Base-by-base conservation (phyloP, 2,329 filamentous ascomycete genomes). In the Fusarium verrucosum region DNA sequence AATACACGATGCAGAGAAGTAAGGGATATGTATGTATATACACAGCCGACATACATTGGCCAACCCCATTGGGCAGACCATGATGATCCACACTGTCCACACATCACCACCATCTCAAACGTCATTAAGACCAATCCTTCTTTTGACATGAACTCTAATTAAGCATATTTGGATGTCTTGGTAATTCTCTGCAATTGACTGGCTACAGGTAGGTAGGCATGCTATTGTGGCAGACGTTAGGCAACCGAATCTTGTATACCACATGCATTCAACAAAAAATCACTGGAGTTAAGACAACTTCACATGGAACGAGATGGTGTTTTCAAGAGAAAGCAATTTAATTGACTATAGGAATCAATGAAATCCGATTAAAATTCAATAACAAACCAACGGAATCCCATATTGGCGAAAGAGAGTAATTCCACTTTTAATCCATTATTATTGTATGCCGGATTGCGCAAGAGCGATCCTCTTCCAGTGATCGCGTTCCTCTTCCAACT, bases 401-500 rank as follows among this genome's bases (percentile, higher is more conserved):
- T 35, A 30, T 56, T 66, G 68, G 62, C 70, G 36, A 72, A 72
- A 46, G 70, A 72, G 41, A 71, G 70, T 61, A 72, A 72, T 72
- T 72, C 70, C 70, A 72, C 70, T 71, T 72, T 61, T 62, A 36
- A 61, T 72, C 65, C 61, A 62, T 62, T 70, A 74, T 70, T 74
- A 74, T 70, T 74, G 72, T 65, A 72, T 65, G 66, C 75, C 75
- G 51, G 75, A 69, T 65, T 78, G 78, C 61, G 76, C 76, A 54
- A 84, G 74, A 58, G 85, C 85, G 62, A 85, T 74, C 65, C 78
- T 78, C 82, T 87, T 89, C 87, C 87, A 89, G 73, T 88, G 83
- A 76, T 88, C 87, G 70, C 86, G 83, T 74, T 89, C 87, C 36
- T 83, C 82, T 76, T 89, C 83, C 25, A 94, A 80, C 74, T 90